These are phyloP conservation scores for Colletotrichum orbiculare DNA, from an alignment of 2,329 filamentous ascomycete genomes.

Conservation along the genomic window DNA sequence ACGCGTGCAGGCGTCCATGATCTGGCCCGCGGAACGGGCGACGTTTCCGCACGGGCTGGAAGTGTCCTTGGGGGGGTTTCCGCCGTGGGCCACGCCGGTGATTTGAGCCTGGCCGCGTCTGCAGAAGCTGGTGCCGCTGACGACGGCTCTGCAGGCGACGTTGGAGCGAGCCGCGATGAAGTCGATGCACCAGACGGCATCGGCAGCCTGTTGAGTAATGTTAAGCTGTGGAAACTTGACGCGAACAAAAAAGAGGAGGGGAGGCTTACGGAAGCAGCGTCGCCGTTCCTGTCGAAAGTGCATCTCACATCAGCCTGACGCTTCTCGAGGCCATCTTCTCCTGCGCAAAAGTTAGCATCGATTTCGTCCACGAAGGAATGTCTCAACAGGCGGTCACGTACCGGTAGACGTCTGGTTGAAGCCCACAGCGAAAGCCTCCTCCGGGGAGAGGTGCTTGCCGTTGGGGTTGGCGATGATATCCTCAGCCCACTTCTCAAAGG, in stretches of 20 bases:
- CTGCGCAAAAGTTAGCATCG: background rate
- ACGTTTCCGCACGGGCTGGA: slow-evolving; percentile 26
- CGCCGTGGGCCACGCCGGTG: slow-evolving; percentile 12
- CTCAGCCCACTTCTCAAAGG: slow-evolving; percentile 32
- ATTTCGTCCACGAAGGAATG: no score
- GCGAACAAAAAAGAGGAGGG: background rate
- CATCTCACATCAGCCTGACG: slow-evolving; percentile 24
- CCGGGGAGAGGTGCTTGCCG: slow-evolving; percentile 22
- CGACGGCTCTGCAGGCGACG: slow-evolving; percentile 21
- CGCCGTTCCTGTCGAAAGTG: background rate
- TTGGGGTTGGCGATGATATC: slow-evolving; percentile 27
- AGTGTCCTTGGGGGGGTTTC: slow-evolving; percentile 18
- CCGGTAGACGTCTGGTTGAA: slow-evolving; percentile 27
- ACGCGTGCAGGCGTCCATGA: slow-evolving; percentile 29
- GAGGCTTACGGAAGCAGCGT: slow-evolving; percentile 12
- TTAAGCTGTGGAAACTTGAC: background rate
- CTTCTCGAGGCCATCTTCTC: slow-evolving; percentile 18
- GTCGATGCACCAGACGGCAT: slow-evolving; percentile 31
- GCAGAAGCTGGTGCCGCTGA: slow-evolving; percentile 28
- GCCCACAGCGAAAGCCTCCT: slow-evolving; percentile 26
- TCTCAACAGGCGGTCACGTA: background rate
- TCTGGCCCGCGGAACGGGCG: slow-evolving; percentile 22
- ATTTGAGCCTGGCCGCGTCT: slow-evolving; percentile 25
- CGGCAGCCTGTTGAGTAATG: slow-evolving; percentile 3
- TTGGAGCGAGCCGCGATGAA: slow-evolving; percentile 28